Evolutionary conservation across 2,329 filamentous ascomycete species (phyloP), one percentile per base, ranked within the genome.

Genomic region (Diaporthe eres): DNA sequence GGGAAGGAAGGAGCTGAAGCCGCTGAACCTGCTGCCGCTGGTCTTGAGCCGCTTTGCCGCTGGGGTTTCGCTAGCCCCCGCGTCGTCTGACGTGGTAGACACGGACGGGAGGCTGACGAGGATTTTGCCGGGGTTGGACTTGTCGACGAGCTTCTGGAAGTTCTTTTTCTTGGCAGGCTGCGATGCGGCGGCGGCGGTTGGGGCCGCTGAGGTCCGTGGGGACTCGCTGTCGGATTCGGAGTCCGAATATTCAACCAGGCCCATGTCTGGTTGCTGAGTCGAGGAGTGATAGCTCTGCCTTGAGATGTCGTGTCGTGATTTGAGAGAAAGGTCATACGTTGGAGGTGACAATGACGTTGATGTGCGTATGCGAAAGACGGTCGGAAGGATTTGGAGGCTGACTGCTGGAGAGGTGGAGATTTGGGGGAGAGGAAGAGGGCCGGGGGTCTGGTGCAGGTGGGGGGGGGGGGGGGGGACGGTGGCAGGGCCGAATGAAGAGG

Each of bases 1-100:
- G 3, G 96, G 96, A 28, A 98, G 88, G 79, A 98, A 92, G 2
- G 95, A 92, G 82, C 96, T 97, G 86, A 98, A 97, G 3, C 93
- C 94, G 71, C 94, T 90, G 80, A 98, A 96, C 6, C 90, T 89
- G 39, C 92, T 91, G 4, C 89, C 90, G 10, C 84, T 80, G 2
- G 90, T 90, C 68, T 92, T 92, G 25, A 90, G 88, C 76, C 93
- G 92, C 82, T 98, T 98, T 1, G 93, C 88, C 0, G 94, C 93
- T 0, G 93, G 93, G 37, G 87, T 87, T 37, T 89, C 87, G 73
- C 82, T 84, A 34, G 85, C 82, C 28, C 84, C 82, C 13, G 78
- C 81, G 17, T 85, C 82, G 67, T 85, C 84, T 53, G 63, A 31
- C 34, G 82, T 79, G 3, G 84, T 81, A 53, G 87, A 81, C 77